Evolutionary conservation across 257 asterid species (phyloP), one percentile per base, ranked within the genome.

Genomic region (Scutellaria minor): DNA sequence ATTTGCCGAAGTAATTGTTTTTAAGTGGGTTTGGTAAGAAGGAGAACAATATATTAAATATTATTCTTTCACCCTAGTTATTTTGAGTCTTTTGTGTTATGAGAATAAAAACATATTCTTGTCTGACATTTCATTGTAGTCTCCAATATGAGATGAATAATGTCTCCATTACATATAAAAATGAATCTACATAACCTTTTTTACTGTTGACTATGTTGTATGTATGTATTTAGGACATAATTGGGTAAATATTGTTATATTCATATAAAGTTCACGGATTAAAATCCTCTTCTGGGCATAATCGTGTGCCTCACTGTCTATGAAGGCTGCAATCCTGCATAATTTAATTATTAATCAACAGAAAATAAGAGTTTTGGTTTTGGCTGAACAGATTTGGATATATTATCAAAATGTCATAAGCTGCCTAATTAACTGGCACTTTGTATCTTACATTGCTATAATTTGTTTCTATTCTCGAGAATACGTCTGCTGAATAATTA

Each of bases 11-110:
- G 51, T 42, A 31, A 45, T 45, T 12, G 61, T 31, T 63, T 66
- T n/a, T 20, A 65, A 18, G 52, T 31, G 51, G 27, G 52, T 20
- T 15, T 48, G 27, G 58, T 6, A 50, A 7, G 67, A 31, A 24
- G 58, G 40, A 64, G 7, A 71, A n/a, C 1, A 52, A 57, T 64
- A n/a, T 41, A 5, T 53, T 18, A 2, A 15, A 53, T 24, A 15
- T 53, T 46, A 66, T 53, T 66, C 6, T 70, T 55, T 18, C 48
- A 50, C 42, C 53, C 35, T 9, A 11, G 64, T 14, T 64, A 15
- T 54, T 70, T 70, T 22, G 13, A 4, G 37, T 45, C 27, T 40
- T 39, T 5, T n/a, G 6, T 15, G 9, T 40, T 18, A 53, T 31
- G 11, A 11, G 44, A 59, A 59, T 18, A 24, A 24, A 24, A 24